phyloP scores from a whole-genome alignment of 805 yeast species.

The Hanseniaspora nectarophila region DNA sequence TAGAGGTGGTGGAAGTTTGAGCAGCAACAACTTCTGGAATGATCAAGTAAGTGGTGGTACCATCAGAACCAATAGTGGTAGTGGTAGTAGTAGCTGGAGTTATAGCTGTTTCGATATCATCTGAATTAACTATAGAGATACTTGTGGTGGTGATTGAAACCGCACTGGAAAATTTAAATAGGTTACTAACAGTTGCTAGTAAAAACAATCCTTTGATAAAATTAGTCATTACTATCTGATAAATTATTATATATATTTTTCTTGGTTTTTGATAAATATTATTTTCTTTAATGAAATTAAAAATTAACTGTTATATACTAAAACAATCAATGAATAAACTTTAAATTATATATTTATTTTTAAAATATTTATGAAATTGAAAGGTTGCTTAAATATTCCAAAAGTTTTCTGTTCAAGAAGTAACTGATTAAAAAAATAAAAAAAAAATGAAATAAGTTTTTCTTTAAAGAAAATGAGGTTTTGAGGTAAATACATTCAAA shows the following conservation, averaged over 20 bases:
- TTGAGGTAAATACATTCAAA: background rate
- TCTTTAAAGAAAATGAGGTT: background rate
- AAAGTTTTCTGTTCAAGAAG: too few relatives aligned
- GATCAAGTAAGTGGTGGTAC: background rate
- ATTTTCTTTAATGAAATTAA: too few relatives aligned
- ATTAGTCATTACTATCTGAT: background rate
- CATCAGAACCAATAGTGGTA: background rate
- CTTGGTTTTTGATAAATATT: background rate
- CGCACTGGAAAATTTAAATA: background rate
- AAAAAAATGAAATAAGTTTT: too few relatives aligned
- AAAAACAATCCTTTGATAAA: background rate
- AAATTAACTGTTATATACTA: too few relatives aligned
- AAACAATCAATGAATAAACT: too few relatives aligned
- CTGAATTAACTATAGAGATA: constrained; percentile 3
- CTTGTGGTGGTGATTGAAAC: background rate
- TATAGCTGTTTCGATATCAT: background rate
- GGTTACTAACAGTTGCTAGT: background rate
- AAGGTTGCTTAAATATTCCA: too few relatives aligned
- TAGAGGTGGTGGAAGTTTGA: background rate
- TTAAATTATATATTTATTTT: too few relatives aligned
- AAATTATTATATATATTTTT: background rate
- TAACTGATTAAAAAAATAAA: background rate
- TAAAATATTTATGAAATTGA: too few relatives aligned
- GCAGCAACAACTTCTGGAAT: constrained; percentile 10
- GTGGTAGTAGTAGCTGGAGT: background rate